A percentile compares a stretch with the other conserved stretches of the same genome.
Evolutionary conservation across 75 land plant genomes (phyloP).

Genomic region (Pinus albicaulis): DNA sequence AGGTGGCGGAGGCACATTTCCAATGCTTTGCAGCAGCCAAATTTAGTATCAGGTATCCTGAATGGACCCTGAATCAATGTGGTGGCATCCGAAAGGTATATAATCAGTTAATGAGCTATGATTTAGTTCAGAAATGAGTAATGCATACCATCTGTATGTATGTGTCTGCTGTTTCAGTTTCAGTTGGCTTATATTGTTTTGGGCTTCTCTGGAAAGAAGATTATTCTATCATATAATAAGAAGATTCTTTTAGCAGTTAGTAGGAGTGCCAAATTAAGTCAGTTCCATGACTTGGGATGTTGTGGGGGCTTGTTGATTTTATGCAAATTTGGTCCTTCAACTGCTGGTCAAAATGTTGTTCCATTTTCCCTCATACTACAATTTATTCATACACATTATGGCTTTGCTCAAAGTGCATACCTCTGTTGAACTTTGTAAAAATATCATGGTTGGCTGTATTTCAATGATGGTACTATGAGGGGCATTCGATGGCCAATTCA

Average conservation of each 20-base stretch:
- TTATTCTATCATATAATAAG: constrained; percentile 9
- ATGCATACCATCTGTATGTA: background rate
- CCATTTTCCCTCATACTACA: background rate
- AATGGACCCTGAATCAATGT: background rate
- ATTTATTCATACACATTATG: background rate
- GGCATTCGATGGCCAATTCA: background rate
- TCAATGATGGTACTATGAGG: background rate
- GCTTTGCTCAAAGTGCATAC: constrained; percentile 1
- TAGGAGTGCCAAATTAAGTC: background rate
- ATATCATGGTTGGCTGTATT: background rate
- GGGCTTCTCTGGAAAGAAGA: background rate
- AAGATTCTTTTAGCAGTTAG: constrained; percentile 11
- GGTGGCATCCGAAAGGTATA: constrained; percentile 7
- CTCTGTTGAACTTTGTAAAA: background rate
- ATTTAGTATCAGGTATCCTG: background rate
- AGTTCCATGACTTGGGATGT: background rate
- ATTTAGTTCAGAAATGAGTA: background rate
- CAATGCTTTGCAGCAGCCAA: background rate
- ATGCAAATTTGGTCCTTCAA: background rate
- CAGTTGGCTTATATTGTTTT: constrained; percentile 8
- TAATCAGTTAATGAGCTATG: constrained; percentile 1
- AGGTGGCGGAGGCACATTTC: background rate
- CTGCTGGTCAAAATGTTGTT: background rate
- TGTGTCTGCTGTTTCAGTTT: constrained; percentile 2
- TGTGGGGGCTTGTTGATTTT: background rate